These are phyloP conservation scores for Lavandula angustifolia DNA, from an alignment of 257 asterid species.

Conservation along the genomic window DNA sequence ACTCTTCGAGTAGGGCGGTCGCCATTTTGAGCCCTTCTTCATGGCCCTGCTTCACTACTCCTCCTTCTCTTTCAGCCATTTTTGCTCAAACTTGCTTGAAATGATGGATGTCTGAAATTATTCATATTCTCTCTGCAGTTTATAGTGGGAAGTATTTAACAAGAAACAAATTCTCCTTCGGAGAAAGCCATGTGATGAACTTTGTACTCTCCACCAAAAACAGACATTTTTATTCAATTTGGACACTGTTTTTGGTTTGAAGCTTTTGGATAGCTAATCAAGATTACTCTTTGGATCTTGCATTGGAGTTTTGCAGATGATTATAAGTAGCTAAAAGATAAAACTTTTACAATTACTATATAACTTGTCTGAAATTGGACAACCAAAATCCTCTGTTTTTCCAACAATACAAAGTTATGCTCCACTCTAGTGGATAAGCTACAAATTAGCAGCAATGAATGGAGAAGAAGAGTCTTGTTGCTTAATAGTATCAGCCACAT, in stretches of 20 bases:
- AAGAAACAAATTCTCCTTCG: slow-evolving; percentile 37
- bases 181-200: slow-evolving; percentile 38
- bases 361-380: too few species aligned
- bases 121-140: not conserved
- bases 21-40: slow-evolving; percentile 63
- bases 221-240: slow-evolving; percentile 16
- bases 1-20: slow-evolving; percentile 58
- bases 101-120: slow-evolving; percentile 13
- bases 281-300: not conserved
- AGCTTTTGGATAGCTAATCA: slow-evolving; percentile 15
- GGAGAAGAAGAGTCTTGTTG: slow-evolving; percentile 47
- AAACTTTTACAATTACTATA: too few species aligned
- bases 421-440: slow-evolving; percentile 13
- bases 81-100: slow-evolving; percentile 10
- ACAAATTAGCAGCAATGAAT: slow-evolving; percentile 62
- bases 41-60: slow-evolving; percentile 48
- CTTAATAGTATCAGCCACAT: slow-evolving; percentile 76
- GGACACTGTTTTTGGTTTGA: slow-evolving; percentile 20
- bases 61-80: slow-evolving; percentile 82
- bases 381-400: not conserved
- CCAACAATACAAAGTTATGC: not conserved
- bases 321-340: too few species aligned
- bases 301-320: not conserved
- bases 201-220: slow-evolving; percentile 39
- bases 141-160: slow-evolving; percentile 30